Conservation (phyloP, 2,329 filamentous ascomycete genomes). For the Tolypocladium album region DNA sequence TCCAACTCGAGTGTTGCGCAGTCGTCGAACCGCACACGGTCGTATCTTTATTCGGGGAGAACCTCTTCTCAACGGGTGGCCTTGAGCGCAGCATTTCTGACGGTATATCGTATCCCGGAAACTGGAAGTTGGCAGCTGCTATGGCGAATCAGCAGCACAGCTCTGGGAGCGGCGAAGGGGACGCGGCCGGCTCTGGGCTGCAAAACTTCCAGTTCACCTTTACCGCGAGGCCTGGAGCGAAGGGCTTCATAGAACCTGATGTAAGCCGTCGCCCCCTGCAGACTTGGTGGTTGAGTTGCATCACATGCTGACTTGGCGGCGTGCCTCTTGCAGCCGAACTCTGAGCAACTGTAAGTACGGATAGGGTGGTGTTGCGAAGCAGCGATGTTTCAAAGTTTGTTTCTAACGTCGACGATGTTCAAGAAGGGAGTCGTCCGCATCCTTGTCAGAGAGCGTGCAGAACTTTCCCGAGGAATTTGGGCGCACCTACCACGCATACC, state of each 20-base stretch:
- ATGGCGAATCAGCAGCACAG: background rate
- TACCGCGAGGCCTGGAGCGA: constrained; percentile 13
- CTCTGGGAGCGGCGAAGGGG: background rate
- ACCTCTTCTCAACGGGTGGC: background rate
- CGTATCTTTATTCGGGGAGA: background rate
- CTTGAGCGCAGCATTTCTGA: background rate
- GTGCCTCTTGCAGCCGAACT: constrained; percentile 8
- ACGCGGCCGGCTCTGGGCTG: background rate
- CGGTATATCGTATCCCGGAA: background rate
- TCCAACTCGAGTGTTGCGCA: background rate
- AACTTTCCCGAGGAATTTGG: constrained; percentile 31
- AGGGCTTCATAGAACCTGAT: constrained; percentile 21
- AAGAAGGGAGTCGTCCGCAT: constrained; percentile 18
- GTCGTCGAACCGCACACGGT: background rate
- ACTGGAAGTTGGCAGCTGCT: background rate
- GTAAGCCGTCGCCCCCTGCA: constrained; percentile 10
- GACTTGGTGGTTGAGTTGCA: background rate
- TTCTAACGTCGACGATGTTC: background rate
- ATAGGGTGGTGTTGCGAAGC: background rate
- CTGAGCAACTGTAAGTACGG: constrained; percentile 12
- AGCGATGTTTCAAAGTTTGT: too few species aligned
- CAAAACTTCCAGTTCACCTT: constrained; percentile 23
- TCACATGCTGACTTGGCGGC: constrained; percentile 8
- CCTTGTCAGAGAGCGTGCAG: constrained; percentile 29
- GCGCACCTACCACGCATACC: constrained; percentile 36